Percentiles rank a stretch among this genome's conserved stretches.
Conservation (phyloP, 192 early-diverging fungal species). For the Thamnidium elegans region DNA sequence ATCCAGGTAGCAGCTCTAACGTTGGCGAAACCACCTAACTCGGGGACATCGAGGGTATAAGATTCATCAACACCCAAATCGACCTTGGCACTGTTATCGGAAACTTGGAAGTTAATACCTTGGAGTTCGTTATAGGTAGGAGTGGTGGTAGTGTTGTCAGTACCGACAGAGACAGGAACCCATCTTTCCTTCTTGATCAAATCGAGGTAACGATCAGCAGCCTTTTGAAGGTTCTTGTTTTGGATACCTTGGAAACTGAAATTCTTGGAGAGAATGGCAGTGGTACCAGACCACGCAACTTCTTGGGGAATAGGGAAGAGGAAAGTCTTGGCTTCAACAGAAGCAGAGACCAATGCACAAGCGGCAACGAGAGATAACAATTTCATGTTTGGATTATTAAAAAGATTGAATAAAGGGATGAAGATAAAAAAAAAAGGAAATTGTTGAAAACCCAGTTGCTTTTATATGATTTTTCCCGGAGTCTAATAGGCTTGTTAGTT, state of each 20-base stretch:
- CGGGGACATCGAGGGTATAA: slow-evolving; percentile 63
- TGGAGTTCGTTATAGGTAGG: slow-evolving; percentile 39
- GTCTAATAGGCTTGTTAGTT: too few species aligned
- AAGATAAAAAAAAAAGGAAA: too few species aligned
- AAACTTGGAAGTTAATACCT: slow-evolving; percentile 46
- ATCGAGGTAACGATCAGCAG: slow-evolving; percentile 40
- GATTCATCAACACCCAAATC: slow-evolving; percentile 64
- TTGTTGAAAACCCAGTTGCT: too few species aligned
- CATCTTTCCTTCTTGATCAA: slow-evolving; percentile 44
- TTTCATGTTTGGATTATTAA: too few species aligned
- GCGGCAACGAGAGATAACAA: too few species aligned
- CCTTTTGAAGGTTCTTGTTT: slow-evolving; percentile 14
- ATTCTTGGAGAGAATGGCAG: slow-evolving; percentile 7
- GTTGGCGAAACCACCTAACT: slow-evolving; percentile 42
- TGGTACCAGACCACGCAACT: slow-evolving; percentile 30
- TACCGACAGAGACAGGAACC: slow-evolving; percentile 43
- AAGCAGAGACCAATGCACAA: too few species aligned
- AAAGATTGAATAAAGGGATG: too few species aligned
- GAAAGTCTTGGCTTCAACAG: slow-evolving; percentile 26
- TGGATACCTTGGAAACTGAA: slow-evolving; percentile 19
- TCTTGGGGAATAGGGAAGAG: slow-evolving; percentile 26
- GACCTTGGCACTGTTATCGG: slow-evolving; percentile 45
- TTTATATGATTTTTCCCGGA: too few species aligned
- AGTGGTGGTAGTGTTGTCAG: slow-evolving; percentile 23
- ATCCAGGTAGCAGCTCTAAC: slow-evolving; percentile 58